These are phyloP conservation scores for Corrigiola litoralis DNA, from an alignment of 179 eudicot genomes.

Conservation along the genomic window DNA sequence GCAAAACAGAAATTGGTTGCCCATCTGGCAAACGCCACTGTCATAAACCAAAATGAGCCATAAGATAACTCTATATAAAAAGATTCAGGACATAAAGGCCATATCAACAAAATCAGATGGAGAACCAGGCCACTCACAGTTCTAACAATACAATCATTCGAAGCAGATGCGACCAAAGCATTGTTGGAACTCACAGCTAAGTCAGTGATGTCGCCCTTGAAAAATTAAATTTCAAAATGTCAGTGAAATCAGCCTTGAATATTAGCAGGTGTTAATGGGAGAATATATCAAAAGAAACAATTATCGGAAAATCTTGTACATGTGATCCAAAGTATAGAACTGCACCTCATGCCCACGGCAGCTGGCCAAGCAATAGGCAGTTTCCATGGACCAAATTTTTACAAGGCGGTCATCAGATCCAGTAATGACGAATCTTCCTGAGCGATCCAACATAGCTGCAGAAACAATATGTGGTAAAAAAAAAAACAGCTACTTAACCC, in stretches of 20 bases:
- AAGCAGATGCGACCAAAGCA: conserved; percentile 87
- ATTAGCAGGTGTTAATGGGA: conserved; percentile 20
- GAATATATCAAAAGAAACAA: not conserved
- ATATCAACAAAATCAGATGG: not conserved
- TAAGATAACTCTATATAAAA: conserved; percentile 5
- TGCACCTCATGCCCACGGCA: conserved; percentile 96
- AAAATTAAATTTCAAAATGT: too few relatives aligned
- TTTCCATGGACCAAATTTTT: conserved; percentile 96
- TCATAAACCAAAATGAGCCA: conserved; percentile 25
- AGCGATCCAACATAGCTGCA: conserved; percentile 75
- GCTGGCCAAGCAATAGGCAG: conserved; percentile 88
- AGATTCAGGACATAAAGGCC: conserved; percentile 5
- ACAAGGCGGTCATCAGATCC: conserved; percentile 93
- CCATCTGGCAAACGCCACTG: conserved; percentile 99
- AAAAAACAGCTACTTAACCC: not conserved
- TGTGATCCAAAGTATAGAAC: conserved; percentile 15
- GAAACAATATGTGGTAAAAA: not conserved
- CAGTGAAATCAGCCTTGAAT: conserved; percentile 87
- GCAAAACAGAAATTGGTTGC: conserved; percentile 78
- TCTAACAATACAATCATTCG: conserved; percentile 83
- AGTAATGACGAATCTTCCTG: conserved; percentile 89
- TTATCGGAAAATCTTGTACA: not conserved
- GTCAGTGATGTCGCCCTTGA: conserved; percentile 94
- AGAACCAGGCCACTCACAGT: conserved; percentile 49
- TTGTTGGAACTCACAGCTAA: conserved; percentile 93